Evolutionary conservation across 176 grass and related monocot genomes (phyloP), one percentile per base, ranked within the genome.

Genomic region (Ensete ventricosum): DNA sequence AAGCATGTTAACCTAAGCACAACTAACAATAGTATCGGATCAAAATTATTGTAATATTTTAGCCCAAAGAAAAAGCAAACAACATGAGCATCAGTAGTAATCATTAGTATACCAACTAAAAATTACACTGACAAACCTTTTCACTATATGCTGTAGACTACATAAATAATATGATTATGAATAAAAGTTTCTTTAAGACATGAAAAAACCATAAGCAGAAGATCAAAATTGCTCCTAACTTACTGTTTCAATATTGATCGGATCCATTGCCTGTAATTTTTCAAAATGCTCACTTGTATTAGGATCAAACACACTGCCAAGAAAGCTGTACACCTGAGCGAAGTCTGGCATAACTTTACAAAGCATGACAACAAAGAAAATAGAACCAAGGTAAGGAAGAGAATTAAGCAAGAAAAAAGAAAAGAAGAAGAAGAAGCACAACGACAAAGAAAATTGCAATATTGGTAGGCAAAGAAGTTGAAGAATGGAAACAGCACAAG

Each of bases 271-370:
- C 62, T 75, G 82, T 77, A 98, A 76, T 53, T 77, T 78, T 70
- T 94, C 59, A 73, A 91, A 82, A 81, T 98, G 95, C 0, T 80
- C 95, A 52, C 62, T 93, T 73, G 84, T 81, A 19, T 81, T 82
- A 53, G 90, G 90, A 73, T 98, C 95, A 89, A 98, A 98, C 77
- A 98, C 52, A 24, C 88, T 91, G 14, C 88, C 95, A 50, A 98
- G 86, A 69, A 98, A 98, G 77, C 57, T 80, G 86, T 98, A 94
- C 29, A 94, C 90, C 86, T 57, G 88, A 69, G 86, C 62, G 74
- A 96, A 96, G 64, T 92, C 87, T 79, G 89, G 89, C 84, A 86
- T 82, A 54, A 54, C 87, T 96, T 54, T 54, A 87, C 43, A 67
- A 58, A 75, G 21, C 76, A 78, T 52, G 25, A 72, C 59, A 72